Evolutionary conservation across 257 asterid genomes (phyloP).

Genomic region (Linaria vulgaris): DNA sequence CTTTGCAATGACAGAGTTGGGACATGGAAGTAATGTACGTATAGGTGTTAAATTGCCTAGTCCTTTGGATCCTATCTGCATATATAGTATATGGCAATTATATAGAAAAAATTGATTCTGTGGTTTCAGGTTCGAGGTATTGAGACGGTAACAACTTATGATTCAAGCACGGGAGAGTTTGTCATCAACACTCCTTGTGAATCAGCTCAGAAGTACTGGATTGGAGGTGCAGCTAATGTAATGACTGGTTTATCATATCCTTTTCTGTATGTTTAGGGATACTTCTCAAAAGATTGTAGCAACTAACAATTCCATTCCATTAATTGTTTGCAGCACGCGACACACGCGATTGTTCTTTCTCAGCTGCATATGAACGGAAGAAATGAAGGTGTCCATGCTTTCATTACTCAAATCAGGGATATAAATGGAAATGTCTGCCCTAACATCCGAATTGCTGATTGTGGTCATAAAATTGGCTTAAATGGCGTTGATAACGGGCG

Average conservation of each 20-base stretch:
- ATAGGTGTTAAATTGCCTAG: constrained; percentile 10
- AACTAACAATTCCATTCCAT: constrained; percentile 15
- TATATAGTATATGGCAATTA: constrained; percentile 31
- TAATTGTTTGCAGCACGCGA: constrained; percentile 63
- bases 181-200: constrained; percentile 86
- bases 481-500: constrained; percentile 98
- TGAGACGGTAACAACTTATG: constrained; percentile 79
- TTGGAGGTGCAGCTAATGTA: constrained; percentile 98
- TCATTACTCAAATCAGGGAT: constrained; percentile 81
- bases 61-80: constrained; percentile 28
- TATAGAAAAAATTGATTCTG: constrained; percentile 15
- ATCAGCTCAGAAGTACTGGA: constrained; percentile 98
- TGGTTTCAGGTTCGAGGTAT: constrained; percentile 83
- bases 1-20: constrained; percentile 96
- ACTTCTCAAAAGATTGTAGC: background rate
- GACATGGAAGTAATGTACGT: constrained; percentile 97
- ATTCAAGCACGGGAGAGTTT: constrained; percentile 72
- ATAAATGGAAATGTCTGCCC: constrained; percentile 69
- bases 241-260: constrained; percentile 4
- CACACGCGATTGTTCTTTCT: constrained; percentile 86
- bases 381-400: constrained; percentile 92
- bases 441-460: constrained; percentile 78
- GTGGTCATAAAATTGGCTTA: constrained; percentile 94
- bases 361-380: constrained; percentile 75
- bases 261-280: background rate